These are phyloP conservation scores for Tillandsia leiboldiana DNA, from an alignment of 176 grass and related monocot genomes.

Conservation along the genomic window DNA sequence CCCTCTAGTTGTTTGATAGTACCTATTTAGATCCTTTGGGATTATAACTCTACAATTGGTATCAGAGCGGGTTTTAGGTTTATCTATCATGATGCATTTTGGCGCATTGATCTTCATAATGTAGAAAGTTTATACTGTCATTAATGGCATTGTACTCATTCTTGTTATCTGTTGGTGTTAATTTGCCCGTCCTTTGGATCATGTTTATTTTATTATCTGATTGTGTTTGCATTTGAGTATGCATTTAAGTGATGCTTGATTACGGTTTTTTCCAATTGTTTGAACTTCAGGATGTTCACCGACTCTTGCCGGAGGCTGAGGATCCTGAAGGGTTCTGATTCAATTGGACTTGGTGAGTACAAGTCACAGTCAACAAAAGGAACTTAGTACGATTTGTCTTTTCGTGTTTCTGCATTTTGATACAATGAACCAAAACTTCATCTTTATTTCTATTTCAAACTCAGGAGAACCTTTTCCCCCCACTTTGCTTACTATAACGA, in stretches of 20 bases:
- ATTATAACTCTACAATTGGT: too few relatives aligned
- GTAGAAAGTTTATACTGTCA: too few relatives aligned
- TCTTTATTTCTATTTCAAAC: background rate
- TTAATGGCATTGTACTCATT: too few relatives aligned
- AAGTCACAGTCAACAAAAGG: background rate
- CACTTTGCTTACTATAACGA: too few relatives aligned
- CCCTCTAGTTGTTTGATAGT: too few relatives aligned
- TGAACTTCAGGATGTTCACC: constrained; percentile 60
- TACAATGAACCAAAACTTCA: too few relatives aligned
- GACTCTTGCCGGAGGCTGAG: constrained; percentile 62
- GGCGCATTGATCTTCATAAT: too few relatives aligned
- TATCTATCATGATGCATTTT: too few relatives aligned
- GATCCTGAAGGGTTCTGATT: constrained; percentile 82
- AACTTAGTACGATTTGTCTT: background rate
- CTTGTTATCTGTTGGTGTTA: too few relatives aligned
- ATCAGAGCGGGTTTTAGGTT: too few relatives aligned
- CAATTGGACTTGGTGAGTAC: constrained; percentile 67
- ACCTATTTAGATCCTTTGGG: too few relatives aligned
- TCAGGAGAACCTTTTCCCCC: too few relatives aligned
- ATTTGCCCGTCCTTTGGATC: background rate
- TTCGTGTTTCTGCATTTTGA: background rate
- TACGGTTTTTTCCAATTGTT: constrained; percentile 3
- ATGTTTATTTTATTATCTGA: background rate
- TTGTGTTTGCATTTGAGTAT: background rate
- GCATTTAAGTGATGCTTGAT: background rate